Percentiles rank a stretch among this genome's conserved stretches.
phyloP scores from a whole-genome alignment of 805 yeast genomes.

The Sungouiozyma intestinalis region DNA sequence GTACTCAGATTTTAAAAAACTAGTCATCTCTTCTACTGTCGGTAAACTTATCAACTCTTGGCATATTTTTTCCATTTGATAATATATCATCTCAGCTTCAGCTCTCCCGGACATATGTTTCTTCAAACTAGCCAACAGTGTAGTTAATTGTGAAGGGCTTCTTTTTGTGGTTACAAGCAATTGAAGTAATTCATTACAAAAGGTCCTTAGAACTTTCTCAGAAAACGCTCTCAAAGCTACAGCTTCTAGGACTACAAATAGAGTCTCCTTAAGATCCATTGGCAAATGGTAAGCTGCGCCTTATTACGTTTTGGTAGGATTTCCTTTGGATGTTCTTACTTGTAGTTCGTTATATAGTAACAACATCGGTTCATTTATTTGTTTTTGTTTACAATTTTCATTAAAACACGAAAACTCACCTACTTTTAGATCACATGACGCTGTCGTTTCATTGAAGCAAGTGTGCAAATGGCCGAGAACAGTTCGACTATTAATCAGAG shows the following conservation, averaged over 20 bases:
- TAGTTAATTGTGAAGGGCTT: constrained; percentile 12
- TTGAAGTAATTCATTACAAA: constrained; percentile 12
- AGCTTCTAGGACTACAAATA: constrained; percentile 15
- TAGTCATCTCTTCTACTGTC: constrained; percentile 12
- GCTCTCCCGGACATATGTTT: constrained; percentile 8
- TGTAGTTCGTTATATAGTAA: background rate
- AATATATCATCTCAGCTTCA: constrained; percentile 15
- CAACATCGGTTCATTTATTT: background rate
- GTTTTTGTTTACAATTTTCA: background rate
- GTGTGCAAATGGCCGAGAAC: no score
- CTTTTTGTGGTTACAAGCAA: constrained; percentile 11
- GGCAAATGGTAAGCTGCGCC: no score
- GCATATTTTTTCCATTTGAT: constrained; percentile 11
- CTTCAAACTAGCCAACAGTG: constrained; percentile 13
- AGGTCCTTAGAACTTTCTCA: constrained; percentile 7
- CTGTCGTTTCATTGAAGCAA: no score
- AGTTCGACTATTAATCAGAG: no score
- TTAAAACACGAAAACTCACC: background rate
- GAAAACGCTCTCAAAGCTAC: constrained; percentile 19
- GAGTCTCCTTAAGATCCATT: constrained; percentile 18
- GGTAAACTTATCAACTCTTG: constrained; percentile 11
- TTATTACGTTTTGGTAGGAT: no score
- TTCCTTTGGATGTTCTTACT: no score
- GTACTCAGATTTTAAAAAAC: constrained; percentile 14
- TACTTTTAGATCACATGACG: no score